These are phyloP conservation scores for Oemleria cerasiformis DNA, from an alignment of 306 rosid species.

Conservation along the genomic window DNA sequence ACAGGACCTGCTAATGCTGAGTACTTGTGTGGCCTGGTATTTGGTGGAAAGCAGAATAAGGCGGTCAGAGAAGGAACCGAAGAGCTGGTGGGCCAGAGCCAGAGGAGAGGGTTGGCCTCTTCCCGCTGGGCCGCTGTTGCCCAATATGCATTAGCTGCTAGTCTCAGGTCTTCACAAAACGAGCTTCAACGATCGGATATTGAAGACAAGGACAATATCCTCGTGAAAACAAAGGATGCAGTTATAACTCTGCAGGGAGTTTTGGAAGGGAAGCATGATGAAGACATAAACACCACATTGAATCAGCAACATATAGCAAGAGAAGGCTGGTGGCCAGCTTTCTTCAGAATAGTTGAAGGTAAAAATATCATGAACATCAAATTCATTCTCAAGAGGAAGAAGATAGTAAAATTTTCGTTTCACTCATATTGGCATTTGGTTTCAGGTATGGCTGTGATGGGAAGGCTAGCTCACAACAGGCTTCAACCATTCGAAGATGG, in stretches of 20 bases:
- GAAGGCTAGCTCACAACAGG: constrained; percentile 42
- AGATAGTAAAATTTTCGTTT: background rate
- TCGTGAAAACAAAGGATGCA: constrained; percentile 60
- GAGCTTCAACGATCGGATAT: constrained; percentile 41
- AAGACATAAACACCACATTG: constrained; percentile 49
- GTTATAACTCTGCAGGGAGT: constrained; percentile 63
- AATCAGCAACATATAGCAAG: constrained; percentile 40
- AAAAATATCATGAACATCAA: background rate
- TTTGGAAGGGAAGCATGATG: constrained; percentile 76
- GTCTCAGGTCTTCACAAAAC: constrained; percentile 58
- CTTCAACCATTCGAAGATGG: constrained; percentile 34
- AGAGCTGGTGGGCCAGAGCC: constrained; percentile 28
- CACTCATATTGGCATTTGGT: background rate
- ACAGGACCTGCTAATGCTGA: constrained; percentile 84
- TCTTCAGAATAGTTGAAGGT: constrained; percentile 65
- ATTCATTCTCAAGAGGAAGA: too few relatives aligned
- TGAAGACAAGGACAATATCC: constrained; percentile 34
- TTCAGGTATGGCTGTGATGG: constrained; percentile 57
- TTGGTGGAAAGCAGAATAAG: constrained; percentile 31
- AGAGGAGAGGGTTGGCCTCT: constrained; percentile 36
- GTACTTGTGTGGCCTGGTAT: constrained; percentile 55
- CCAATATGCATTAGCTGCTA: constrained; percentile 62
- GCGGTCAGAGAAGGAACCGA: constrained; percentile 18
- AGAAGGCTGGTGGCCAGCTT: constrained; percentile 74
- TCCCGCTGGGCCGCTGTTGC: constrained; percentile 65